phyloP scores from a whole-genome alignment of 2,329 filamentous ascomycete species.

The Penicillium sp. region DNA sequence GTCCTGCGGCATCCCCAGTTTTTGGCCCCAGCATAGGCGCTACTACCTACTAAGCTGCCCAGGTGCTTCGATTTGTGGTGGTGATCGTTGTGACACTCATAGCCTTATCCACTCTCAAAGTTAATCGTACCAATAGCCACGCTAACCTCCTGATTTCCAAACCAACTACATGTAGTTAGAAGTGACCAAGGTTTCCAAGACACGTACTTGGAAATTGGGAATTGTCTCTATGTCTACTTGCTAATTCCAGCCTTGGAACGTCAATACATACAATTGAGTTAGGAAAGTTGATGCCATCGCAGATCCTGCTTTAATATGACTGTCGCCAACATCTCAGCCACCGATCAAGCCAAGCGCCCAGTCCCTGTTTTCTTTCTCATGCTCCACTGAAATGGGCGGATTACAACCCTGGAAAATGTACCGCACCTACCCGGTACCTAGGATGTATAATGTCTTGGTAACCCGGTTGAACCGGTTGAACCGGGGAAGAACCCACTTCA shows the following conservation, averaged over 20 bases:
- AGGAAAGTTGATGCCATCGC: neutral
- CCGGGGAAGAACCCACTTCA: neutral
- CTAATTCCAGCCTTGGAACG: no score
- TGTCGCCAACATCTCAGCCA: neutral
- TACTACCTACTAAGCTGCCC: neutral
- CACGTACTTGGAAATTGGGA: neutral
- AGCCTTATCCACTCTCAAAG: neutral
- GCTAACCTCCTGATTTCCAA: neutral
- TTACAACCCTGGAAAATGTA: neutral
- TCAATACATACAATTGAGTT: neutral
- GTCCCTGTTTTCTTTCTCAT: neutral
- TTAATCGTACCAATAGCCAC: neutral
- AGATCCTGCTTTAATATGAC: neutral
- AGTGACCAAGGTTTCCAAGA: no score
- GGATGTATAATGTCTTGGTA: neutral
- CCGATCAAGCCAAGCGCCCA: neutral
- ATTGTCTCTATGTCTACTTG: neutral
- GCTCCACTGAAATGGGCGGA: neutral
- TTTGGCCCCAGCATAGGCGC: conserved; percentile 4
- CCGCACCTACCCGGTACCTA: neutral
- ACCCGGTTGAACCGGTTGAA: neutral
- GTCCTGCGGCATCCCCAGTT: conserved; percentile 10
- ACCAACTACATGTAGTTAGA: neutral
- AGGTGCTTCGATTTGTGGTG: neutral
- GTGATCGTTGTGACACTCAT: neutral